Base-by-base conservation (phyloP, 2,329 filamentous ascomycete genomes). In the Phoma sp. region DNA sequence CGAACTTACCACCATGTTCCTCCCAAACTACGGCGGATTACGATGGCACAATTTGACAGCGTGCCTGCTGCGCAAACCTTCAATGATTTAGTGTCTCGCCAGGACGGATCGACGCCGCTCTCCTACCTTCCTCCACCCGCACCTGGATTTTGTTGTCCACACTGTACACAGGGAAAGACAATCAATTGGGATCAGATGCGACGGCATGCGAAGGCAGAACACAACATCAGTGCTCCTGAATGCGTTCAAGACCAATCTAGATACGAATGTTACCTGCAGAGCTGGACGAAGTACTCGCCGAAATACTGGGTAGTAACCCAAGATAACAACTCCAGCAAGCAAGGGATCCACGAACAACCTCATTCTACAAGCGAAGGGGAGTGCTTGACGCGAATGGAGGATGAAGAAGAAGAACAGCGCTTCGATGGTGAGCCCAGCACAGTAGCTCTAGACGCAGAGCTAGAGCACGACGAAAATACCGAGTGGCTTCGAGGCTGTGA, bases 221-320 rank as follows among this genome's bases (percentile, higher is more conserved):
- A 58, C 42, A 47, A 53, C 9, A 58, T 58, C 18, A 52, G 28
- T 17, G 43, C 56, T 29, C 38, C 32, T 20, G 21, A 51, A 12
- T 58, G 42, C 18, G 7, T 48, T 30, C n/a, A 42, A 51, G 42
- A 54, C 15, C 7, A 48, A 45, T 51, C 47, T 25, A 23, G n/a
- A 33, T 46, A 45, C 33, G 32, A 45, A n/a, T 54, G 26, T 45
- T 34, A 42, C 5, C 54, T 57, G 14, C 34, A 57, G 29, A 57
- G 54, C 46, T 57, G 15, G 54, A 57, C 40, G 17, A 57, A 39
- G 28, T 53, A 57, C 49, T 49, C 34, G 29, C 48, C 21, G 5
- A 53, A 49, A 53, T 46, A 57, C 36, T 57, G 9, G 48, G 29
- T 46, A 42, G 39, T 57, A 30, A 47, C 28, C 17, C 7, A 46